These are phyloP conservation scores for Nicotiana knightiana DNA, from an alignment of 257 asterid species.

Conservation along the genomic window DNA sequence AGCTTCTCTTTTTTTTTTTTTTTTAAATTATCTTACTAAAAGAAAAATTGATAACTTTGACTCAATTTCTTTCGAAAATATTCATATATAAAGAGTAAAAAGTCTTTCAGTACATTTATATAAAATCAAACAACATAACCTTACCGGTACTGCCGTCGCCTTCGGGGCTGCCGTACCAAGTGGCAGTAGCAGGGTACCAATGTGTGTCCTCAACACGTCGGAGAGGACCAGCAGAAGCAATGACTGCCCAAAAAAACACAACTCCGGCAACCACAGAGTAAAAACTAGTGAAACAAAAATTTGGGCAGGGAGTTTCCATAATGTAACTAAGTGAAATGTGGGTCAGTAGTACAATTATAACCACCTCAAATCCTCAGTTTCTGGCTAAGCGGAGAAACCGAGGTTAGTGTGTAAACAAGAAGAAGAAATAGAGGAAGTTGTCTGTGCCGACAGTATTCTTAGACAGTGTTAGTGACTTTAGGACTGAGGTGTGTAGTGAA, in stretches of 20 bases:
- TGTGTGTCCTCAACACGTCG: conserved; percentile 30
- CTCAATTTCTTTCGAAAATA: neutral
- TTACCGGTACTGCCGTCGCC: conserved; percentile 94
- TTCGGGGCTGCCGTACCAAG: conserved; percentile 98
- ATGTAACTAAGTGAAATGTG: conserved; percentile 17
- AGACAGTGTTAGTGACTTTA: neutral
- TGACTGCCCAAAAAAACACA: neutral
- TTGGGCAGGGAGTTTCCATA: conserved; percentile 20
- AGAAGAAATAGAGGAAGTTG: conserved; percentile 4
- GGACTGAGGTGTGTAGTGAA: neutral
- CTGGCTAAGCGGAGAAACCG: conserved; percentile 47
- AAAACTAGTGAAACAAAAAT: neutral
- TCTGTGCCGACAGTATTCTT: conserved; percentile 37
- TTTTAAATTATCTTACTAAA: neutral
- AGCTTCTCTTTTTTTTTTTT: too few relatives aligned
- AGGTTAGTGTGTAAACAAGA: conserved; percentile 16
- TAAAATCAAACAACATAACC: neutral
- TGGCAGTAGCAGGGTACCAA: conserved; percentile 88
- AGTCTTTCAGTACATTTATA: too few relatives aligned
- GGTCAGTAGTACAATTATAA: neutral
- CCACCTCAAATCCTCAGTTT: neutral
- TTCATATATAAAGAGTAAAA: too few relatives aligned
- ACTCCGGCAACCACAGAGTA: conserved; percentile 8
- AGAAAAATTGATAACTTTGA: neutral
- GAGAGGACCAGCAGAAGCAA: conserved; percentile 25